Conservation (phyloP, 768 basidiomycete species). For the Termitomyces sp. region DNA sequence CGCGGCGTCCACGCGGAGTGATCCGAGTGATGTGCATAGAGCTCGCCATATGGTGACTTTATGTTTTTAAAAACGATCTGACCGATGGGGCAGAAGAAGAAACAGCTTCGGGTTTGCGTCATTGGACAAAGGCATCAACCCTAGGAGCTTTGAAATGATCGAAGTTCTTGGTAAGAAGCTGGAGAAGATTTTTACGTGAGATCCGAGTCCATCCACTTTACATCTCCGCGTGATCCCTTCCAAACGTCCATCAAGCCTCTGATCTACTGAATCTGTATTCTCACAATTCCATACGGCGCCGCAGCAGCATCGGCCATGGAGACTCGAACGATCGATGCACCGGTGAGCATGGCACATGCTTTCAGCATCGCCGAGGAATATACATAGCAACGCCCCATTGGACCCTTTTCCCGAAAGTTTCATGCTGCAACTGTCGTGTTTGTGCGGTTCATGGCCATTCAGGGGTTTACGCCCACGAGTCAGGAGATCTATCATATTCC, state of each 20-base stretch:
- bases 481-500: conserved; percentile 2
- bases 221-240: not conserved
- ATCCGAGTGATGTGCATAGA: not conserved
- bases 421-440: not conserved
- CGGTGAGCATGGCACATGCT: not conserved
- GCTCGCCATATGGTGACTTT: not conserved
- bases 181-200: not conserved
- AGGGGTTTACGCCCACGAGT: not conserved
- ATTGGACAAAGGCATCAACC: not conserved
- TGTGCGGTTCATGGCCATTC: not conserved
- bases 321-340: not conserved
- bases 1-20: not conserved
- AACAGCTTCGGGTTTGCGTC: not conserved
- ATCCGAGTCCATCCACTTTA: not conserved
- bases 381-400: not conserved
- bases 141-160: not conserved
- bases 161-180: not conserved
- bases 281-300: not conserved
- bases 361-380: not conserved
- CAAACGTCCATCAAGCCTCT: not conserved
- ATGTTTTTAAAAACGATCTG: not conserved
- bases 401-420: not conserved
- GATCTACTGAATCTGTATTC: not conserved
- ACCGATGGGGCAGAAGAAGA: not conserved
- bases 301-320: not conserved